A percentile compares a stretch with the other conserved stretches of the same genome.
These are phyloP conservation scores for Chalciporus pseudorubinellus DNA, from an alignment of 768 basidiomycete species.

Conservation along the genomic window DNA sequence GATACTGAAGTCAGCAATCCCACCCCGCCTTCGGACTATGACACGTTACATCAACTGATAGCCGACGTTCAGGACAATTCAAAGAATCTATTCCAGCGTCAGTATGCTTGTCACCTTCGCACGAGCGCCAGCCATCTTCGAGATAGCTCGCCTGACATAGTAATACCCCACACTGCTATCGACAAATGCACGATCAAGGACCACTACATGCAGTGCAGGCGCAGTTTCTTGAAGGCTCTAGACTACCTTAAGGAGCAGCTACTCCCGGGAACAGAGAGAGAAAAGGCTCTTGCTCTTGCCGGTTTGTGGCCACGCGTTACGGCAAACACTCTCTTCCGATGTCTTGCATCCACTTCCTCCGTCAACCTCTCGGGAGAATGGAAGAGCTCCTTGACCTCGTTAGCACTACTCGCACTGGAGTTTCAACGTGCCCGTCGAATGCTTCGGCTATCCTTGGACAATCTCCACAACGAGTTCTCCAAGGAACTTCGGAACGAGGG, in stretches of 20 bases:
- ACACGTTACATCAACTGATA: background rate
- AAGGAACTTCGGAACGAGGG: slow-evolving; percentile 19
- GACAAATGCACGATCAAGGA: background rate
- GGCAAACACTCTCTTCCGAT: slow-evolving; percentile 25
- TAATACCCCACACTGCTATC: background rate
- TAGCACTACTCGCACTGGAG: slow-evolving; percentile 30
- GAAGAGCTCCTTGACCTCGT: slow-evolving; percentile 24
- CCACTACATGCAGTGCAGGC: slow-evolving; percentile 1
- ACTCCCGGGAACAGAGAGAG: slow-evolving; percentile 12
- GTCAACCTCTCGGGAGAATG: slow-evolving; percentile 21
- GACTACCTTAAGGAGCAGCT: slow-evolving; percentile 1
- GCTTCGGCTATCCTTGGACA: slow-evolving; percentile 15
- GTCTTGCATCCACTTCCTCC: slow-evolving; percentile 24
- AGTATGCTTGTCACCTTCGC: slow-evolving; percentile 6
- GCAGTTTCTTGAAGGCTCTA: background rate
- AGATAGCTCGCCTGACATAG: background rate
- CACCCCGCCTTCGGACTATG: background rate
- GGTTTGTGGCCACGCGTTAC: slow-evolving; percentile 38
- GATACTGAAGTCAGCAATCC: too few species aligned
- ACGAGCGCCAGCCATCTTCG: slow-evolving; percentile 4
- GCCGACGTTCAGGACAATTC: background rate
- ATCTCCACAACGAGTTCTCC: slow-evolving; percentile 9
- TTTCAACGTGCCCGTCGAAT: slow-evolving; percentile 38
- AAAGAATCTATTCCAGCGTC: slow-evolving; percentile 1
- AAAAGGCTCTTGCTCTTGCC: slow-evolving; percentile 11